These are phyloP conservation scores for Tremellales sp. DNA, from an alignment of 1,284 basidiomycete genomes.

Conservation along the genomic window DNA sequence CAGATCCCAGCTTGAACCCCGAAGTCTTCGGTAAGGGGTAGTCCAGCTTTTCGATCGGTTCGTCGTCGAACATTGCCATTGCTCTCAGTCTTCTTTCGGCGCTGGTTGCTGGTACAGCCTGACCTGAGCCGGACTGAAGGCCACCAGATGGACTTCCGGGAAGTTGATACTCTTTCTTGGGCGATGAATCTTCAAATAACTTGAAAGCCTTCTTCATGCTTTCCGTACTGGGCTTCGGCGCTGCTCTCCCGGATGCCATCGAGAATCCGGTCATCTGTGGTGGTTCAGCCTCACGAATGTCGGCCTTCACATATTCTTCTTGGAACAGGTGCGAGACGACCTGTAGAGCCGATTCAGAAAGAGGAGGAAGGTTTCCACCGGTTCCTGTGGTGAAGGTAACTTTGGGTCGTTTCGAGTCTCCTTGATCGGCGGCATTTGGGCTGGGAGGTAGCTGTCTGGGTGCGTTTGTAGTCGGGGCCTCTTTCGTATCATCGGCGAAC, in stretches of 20 bases:
- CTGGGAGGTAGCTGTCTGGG: not conserved
- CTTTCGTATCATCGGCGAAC: conserved; percentile 4
- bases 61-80: conserved; percentile 12
- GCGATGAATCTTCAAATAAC: not conserved
- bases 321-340: conserved; percentile 11
- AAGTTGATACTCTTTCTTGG: not conserved
- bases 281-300: not conserved
- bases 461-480: not conserved
- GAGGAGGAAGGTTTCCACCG: conserved; percentile 14
- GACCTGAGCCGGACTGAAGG: conserved; percentile 7
- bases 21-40: not conserved
- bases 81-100: conserved; percentile 6
- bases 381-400: conserved; percentile 19
- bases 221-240: conserved; percentile 2
- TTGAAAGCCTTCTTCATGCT: not conserved
- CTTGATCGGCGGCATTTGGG: not conserved
- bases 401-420: not conserved
- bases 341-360: conserved; percentile 14
- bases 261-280: conserved; percentile 5
- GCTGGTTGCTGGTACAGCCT: not conserved
- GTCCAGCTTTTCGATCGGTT: not conserved
- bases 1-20: conserved; percentile 3
- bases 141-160: not conserved
- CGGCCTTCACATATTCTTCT: conserved; percentile 6
- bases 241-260: conserved; percentile 1